Conservation (phyloP, 176 grass and related monocot species). For the Oryza australiensis region DNA sequence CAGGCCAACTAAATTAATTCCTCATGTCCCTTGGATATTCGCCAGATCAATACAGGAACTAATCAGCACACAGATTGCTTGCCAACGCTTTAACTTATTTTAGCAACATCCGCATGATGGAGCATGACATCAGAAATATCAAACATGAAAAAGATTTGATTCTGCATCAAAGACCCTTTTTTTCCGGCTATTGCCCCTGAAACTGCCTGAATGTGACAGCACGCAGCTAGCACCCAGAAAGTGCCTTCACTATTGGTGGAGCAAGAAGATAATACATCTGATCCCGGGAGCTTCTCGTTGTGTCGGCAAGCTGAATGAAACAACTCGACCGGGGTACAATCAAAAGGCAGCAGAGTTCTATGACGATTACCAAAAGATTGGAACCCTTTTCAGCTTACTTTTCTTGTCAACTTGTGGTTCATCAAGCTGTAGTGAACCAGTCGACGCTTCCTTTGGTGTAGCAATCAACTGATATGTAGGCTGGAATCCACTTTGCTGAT, state of each 20-base stretch:
- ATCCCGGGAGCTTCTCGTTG: conserved; percentile 12
- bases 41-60: background rate
- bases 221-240: background rate
- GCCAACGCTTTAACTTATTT: background rate
- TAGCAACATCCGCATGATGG: background rate
- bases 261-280: background rate
- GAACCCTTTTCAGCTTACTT: background rate
- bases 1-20: background rate
- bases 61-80: background rate
- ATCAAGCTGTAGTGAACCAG: conserved; percentile 22
- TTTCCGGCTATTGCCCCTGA: background rate
- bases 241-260: conserved; percentile 22
- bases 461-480: conserved; percentile 1
- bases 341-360: background rate
- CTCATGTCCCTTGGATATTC: background rate
- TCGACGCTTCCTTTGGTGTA: background rate
- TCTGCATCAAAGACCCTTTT: conserved; percentile 1
- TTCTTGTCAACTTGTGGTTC: background rate
- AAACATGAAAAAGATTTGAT: background rate
- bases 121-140: background rate
- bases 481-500: conserved; percentile 26
- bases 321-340: background rate
- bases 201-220: conserved; percentile 21
- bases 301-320: background rate
- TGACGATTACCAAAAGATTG: background rate